A percentile compares a stretch with the other conserved stretches of the same genome.
Conservation (phyloP, 306 rosid species). For the Vachellia pachyceras region DNA sequence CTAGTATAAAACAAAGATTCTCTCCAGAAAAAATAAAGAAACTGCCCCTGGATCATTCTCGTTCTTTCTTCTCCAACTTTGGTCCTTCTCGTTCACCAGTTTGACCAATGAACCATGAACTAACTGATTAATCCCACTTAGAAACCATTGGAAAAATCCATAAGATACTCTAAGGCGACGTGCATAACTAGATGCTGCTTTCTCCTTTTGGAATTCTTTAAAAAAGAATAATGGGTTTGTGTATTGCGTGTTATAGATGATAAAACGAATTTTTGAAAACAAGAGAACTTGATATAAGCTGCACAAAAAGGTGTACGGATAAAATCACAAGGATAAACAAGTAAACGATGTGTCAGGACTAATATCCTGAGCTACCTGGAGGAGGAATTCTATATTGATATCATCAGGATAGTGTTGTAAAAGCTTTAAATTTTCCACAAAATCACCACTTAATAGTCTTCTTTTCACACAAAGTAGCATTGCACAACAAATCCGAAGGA, state of each 20-base stretch:
- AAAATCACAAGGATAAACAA: conserved; percentile 50
- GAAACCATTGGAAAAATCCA: background rate
- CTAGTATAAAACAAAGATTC: no score
- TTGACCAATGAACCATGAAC: background rate
- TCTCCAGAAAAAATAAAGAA: no score
- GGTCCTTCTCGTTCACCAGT: background rate
- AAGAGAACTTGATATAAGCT: conserved; percentile 14
- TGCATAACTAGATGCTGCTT: background rate
- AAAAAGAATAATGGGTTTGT: background rate
- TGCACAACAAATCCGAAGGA: conserved; percentile 79
- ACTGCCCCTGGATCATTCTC: background rate
- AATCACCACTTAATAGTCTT: conserved; percentile 70
- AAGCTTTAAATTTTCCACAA: conserved; percentile 70
- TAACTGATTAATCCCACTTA: background rate
- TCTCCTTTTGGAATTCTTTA: conserved; percentile 9
- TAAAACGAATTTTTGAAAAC: conserved; percentile 13
- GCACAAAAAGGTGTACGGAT: conserved; percentile 13
- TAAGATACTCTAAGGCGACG: background rate
- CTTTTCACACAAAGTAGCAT: conserved; percentile 77
- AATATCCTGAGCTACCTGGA: conserved; percentile 72
- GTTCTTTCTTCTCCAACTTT: background rate
- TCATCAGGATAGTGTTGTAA: conserved; percentile 79
- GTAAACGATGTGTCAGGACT: conserved; percentile 63
- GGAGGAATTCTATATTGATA: conserved; percentile 67
- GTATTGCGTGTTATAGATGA: conserved; percentile 1